A percentile compares a stretch with the other conserved stretches of the same genome.
Evolutionary conservation across 139 green algal genomes (phyloP).

Genomic region (Volvox reticuliferus): DNA sequence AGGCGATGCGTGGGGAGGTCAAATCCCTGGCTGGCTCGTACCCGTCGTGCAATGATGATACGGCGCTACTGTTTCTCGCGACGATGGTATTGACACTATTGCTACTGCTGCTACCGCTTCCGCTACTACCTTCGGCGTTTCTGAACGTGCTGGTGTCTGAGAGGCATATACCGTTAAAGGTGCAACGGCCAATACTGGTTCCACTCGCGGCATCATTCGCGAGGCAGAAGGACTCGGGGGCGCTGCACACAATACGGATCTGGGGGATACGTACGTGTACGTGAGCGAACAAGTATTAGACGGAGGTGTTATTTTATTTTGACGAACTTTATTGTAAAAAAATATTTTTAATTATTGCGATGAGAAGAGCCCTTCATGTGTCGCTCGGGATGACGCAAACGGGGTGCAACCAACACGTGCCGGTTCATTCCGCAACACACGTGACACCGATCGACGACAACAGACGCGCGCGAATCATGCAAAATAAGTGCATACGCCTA

Average conservation of each 20-base stretch:
- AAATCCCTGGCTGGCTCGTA: not conserved
- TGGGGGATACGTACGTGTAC: not conserved
- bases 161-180: conserved; percentile 31
- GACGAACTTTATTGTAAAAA: too few species aligned
- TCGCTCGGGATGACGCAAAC: too few species aligned
- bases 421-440: too few species aligned
- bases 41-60: not conserved
- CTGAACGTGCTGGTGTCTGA: not conserved
- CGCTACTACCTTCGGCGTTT: not conserved
- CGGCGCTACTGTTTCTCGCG: not conserved
- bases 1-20: conserved; percentile 32
- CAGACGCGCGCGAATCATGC: too few species aligned
- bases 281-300: too few species aligned
- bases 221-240: conserved; percentile 29
- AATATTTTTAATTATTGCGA: too few species aligned
- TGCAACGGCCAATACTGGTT: conserved; percentile 1
- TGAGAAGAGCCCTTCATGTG: too few species aligned
- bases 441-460: too few species aligned
- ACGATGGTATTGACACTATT: not conserved
- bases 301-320: too few species aligned
- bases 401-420: too few species aligned
- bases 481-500: too few species aligned
- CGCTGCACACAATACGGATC: conserved; percentile 46
- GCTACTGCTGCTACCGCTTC: not conserved
- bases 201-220: conserved; percentile 11